A percentile compares a stretch with the other conserved stretches of the same genome.
phyloP scores from a whole-genome alignment of 2,329 filamentous ascomycete genomes.

The Exophiala bonariae region DNA sequence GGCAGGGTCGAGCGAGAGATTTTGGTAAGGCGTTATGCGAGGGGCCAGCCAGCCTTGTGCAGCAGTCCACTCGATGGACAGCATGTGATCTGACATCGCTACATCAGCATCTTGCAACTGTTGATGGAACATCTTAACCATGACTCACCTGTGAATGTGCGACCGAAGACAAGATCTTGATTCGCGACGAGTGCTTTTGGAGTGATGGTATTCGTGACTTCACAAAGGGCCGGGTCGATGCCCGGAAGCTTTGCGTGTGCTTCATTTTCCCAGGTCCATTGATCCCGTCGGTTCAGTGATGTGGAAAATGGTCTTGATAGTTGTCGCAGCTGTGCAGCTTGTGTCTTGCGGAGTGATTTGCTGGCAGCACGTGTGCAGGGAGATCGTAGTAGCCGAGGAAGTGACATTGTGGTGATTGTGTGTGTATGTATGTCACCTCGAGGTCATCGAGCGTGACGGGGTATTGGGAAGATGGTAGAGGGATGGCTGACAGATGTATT shows the following conservation, averaged over 20 bases:
- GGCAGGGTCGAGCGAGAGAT: conserved; percentile 92
- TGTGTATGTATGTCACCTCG: neutral
- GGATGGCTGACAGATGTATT: no score
- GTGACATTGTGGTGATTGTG: conserved; percentile 14
- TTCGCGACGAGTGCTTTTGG: conserved; percentile 74
- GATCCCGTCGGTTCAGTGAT: conserved; percentile 17
- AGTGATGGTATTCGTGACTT: conserved; percentile 69
- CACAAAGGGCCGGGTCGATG: conserved; percentile 76
- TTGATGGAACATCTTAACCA: no score
- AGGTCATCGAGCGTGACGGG: no score
- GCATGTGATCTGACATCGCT: conserved; percentile 78
- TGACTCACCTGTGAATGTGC: conserved; percentile 77
- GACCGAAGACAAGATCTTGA: conserved; percentile 85
- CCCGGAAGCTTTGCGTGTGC: conserved; percentile 49
- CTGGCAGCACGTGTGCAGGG: conserved; percentile 19
- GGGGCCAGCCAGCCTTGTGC: conserved; percentile 79
- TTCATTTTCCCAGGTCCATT: conserved; percentile 18
- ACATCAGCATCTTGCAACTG: neutral
- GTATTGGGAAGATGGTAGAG: no score
- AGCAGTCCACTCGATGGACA: conserved; percentile 89
- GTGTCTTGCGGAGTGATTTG: conserved; percentile 9
- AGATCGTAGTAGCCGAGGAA: conserved; percentile 23
- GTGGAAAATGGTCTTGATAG: conserved; percentile 22
- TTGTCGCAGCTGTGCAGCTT: conserved; percentile 15
- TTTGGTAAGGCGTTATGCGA: conserved; percentile 89